Evolutionary conservation across 1,139 yeast genomes (phyloP).

Genomic region (Kodamaea ohmeri): DNA sequence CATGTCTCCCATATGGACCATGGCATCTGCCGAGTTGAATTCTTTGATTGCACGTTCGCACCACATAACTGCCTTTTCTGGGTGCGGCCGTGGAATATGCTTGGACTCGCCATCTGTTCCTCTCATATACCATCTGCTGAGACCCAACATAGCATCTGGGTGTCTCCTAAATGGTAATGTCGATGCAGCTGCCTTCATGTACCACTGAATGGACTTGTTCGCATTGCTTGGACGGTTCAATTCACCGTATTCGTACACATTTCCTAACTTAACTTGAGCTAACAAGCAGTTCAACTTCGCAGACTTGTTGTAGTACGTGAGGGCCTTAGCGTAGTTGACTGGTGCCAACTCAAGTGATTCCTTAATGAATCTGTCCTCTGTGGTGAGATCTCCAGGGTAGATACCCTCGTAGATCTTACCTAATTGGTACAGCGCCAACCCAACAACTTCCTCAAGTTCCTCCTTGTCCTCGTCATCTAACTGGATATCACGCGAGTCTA

Average conservation of each 20-base stretch:
- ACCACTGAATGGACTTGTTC: constrained; percentile 84
- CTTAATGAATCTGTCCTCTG: constrained; percentile 37
- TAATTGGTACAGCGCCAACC: constrained; percentile 49
- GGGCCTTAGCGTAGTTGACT: constrained; percentile 57
- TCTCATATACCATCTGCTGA: constrained; percentile 88
- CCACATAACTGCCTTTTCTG: constrained; percentile 83
- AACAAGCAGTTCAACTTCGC: constrained; percentile 75
- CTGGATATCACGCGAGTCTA: constrained; percentile 34
- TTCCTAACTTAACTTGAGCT: constrained; percentile 84
- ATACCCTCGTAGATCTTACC: constrained; percentile 73
- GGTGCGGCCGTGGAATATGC: constrained; percentile 61
- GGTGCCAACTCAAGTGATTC: constrained; percentile 40
- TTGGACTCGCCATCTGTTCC: constrained; percentile 63
- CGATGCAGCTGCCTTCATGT: constrained; percentile 70
- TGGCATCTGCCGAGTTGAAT: constrained; percentile 71
- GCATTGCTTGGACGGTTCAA: constrained; percentile 66
- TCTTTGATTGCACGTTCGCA: constrained; percentile 82
- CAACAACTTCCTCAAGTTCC: constrained; percentile 44
- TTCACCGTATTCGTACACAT: constrained; percentile 84
- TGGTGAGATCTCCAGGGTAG: constrained; percentile 44
- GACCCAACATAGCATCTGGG: constrained; percentile 84
- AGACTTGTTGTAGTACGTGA: constrained; percentile 69
- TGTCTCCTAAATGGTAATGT: constrained; percentile 57
- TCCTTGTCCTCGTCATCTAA: constrained; percentile 41
- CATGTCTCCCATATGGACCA: constrained; percentile 78